phyloP scores from a whole-genome alignment of 108 stramenopile species.

The Cyclostephanos tholiformis region DNA sequence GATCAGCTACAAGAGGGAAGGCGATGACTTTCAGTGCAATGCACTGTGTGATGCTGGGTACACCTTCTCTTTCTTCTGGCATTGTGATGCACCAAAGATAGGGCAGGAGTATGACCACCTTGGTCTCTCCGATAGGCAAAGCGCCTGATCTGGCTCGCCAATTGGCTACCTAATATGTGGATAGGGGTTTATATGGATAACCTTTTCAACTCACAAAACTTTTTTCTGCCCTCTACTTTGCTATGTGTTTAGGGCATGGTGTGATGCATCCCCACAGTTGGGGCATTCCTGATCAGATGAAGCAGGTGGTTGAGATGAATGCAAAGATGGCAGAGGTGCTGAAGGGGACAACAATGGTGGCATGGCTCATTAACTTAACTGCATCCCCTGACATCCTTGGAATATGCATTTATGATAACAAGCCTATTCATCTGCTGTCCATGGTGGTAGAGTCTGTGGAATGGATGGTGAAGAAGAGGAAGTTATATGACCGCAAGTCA shows the following conservation, averaged over 20 bases:
- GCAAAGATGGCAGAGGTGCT: background rate
- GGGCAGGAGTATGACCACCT: constrained; percentile 41
- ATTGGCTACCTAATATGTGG: background rate
- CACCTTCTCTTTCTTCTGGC: constrained; percentile 36
- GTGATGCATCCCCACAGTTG: no score
- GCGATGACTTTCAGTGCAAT: no score
- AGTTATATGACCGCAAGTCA: constrained; percentile 1
- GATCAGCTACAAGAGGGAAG: no score
- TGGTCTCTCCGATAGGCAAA: constrained; percentile 64
- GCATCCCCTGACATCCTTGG: constrained; percentile 5
- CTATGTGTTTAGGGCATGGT: no score
- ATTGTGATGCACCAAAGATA: constrained; percentile 40
- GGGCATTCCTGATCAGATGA: no score
- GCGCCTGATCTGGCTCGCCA: constrained; percentile 57
- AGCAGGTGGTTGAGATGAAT: constrained; percentile 6
- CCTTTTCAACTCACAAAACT: constrained; percentile 57
- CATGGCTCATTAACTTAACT: background rate
- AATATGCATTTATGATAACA: constrained; percentile 26
- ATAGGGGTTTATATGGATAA: constrained; percentile 45
- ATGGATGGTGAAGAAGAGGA: constrained; percentile 41
- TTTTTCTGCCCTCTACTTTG: no score
- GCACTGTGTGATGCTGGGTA: constrained; percentile 38
- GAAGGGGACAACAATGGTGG: constrained; percentile 11
- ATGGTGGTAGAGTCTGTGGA: constrained; percentile 16
- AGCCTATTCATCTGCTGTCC: constrained; percentile 36